These are phyloP conservation scores for Phialocephala subalpina DNA, from an alignment of 2,329 filamentous ascomycete genomes.

Conservation along the genomic window DNA sequence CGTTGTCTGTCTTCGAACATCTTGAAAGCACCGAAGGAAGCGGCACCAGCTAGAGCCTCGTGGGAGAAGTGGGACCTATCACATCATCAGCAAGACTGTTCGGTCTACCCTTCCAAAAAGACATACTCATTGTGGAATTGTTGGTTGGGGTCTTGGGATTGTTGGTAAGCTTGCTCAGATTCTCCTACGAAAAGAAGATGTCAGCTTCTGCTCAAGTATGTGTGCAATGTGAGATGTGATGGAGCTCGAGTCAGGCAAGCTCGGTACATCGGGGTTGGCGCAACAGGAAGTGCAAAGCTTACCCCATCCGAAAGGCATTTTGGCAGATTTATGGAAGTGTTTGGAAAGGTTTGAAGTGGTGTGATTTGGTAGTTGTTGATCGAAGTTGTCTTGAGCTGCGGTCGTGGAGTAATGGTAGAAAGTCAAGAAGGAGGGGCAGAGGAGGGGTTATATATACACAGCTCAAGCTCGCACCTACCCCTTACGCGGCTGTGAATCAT, in stretches of 20 bases:
- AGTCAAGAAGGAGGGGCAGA: background rate
- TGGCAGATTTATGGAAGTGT: constrained; percentile 29
- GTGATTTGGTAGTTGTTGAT: constrained; percentile 2
- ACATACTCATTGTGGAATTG: constrained; percentile 58
- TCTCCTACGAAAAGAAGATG: constrained; percentile 46
- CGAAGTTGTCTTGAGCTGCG: background rate
- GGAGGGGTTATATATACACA: background rate
- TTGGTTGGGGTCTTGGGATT: constrained; percentile 53
- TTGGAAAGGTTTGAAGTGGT: constrained; percentile 11
- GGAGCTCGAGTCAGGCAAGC: background rate
- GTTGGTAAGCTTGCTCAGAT: constrained; percentile 52
- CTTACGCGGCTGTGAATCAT: constrained; percentile 6
- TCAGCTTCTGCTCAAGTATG: background rate
- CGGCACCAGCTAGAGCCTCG: constrained; percentile 78
- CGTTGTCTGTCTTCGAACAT: constrained; percentile 80
- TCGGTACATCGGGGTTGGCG: background rate
- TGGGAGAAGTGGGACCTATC: constrained; percentile 56
- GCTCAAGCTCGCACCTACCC: background rate
- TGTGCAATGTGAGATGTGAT: constrained; percentile 1
- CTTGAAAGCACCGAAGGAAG: constrained; percentile 83
- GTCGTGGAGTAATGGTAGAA: background rate
- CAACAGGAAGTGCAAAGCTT: constrained; percentile 12
- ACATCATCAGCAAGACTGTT: too few relatives aligned
- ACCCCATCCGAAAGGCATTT: constrained; percentile 43
- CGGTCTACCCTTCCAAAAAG: too few relatives aligned